These are phyloP conservation scores for Hirsutella minnesotensis DNA, from an alignment of 2,329 filamentous ascomycete genomes.

Conservation along the genomic window DNA sequence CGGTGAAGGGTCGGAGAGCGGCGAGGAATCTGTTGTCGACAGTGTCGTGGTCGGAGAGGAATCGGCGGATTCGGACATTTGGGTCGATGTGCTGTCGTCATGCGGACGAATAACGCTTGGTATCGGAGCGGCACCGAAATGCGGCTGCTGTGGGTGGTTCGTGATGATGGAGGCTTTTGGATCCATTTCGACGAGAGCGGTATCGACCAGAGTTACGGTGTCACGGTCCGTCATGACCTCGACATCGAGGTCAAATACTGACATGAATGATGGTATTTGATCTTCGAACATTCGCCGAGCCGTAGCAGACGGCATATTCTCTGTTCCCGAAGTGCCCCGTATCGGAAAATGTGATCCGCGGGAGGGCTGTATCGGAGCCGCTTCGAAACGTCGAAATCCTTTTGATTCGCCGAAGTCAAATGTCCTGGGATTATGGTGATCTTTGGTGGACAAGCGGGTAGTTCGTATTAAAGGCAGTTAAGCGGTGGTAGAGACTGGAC, in stretches of 20 bases:
- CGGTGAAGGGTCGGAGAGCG: slow-evolving; percentile 80
- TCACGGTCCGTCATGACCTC: slow-evolving; percentile 41
- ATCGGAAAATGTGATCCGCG: too few relatives aligned
- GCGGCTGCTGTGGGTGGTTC: slow-evolving; percentile 20
- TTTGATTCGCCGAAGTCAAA: too few relatives aligned
- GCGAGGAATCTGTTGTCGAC: slow-evolving; percentile 84
- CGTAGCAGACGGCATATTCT: slow-evolving; percentile 50
- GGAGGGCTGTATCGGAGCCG: too few relatives aligned
- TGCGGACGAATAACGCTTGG: slow-evolving; percentile 52
- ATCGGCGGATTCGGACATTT: slow-evolving; percentile 73
- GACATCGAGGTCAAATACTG: slow-evolving; percentile 56
- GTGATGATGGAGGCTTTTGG: slow-evolving; percentile 24
- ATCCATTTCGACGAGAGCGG: slow-evolving; percentile 38
- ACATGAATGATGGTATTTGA: slow-evolving; percentile 66
- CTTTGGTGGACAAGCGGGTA: too few relatives aligned
- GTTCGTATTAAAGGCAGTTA: not conserved
- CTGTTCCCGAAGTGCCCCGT: too few relatives aligned
- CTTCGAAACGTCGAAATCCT: not conserved
- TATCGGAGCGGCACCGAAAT: slow-evolving; percentile 27
- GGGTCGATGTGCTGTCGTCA: slow-evolving; percentile 66
- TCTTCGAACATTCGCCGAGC: slow-evolving; percentile 52
- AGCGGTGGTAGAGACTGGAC: slow-evolving; percentile 2
- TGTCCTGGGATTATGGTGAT: too few relatives aligned
- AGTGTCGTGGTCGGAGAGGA: slow-evolving; percentile 92
- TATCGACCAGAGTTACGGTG: slow-evolving; percentile 41